Evolutionary conservation across 2,329 filamentous ascomycete species (phyloP), one percentile per base, ranked within the genome.

Genomic region (Pseudocercospora fijiensis): DNA sequence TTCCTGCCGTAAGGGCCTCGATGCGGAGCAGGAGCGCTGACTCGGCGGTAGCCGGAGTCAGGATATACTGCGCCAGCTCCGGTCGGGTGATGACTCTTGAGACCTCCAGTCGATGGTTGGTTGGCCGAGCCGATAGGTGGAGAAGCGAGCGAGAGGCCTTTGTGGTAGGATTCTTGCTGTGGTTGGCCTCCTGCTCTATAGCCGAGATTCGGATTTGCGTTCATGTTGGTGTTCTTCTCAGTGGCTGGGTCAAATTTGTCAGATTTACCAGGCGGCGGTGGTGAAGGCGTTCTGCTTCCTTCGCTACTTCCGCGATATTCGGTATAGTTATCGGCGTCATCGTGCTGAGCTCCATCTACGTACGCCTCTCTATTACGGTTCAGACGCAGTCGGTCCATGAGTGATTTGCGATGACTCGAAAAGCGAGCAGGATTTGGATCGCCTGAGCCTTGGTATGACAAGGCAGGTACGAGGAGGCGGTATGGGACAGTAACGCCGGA

Each of bases 401-500:
- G 60, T 11, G 67, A 69, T 18, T 60, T 66, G n/a, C 64, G 55
- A 6, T 67, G 64, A 33, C 63, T 68, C 28, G 58, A 60, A 53
- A 69, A 66, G 16, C 57, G 61, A 47, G 71, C 69, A 1, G 64
- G 67, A 57, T 76, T 76, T 5, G 60, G 60, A 53, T 76, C 73
- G 0, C 62, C 65, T 18, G 66, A 62, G 1, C 75, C 76, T 18
- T 74, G 66, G 57, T 81, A 87, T 71, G 78, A 78, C 58, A 99
- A 80, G 59, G 87, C 86, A 10, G 96, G 95, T 4, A 99, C 88
- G 1, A 98, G 83, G 4, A 99, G 79, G 43, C 92, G 84, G 76
- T 99, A 99, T 8, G 92, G 91, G 57, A 87, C 86, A 0, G 95
- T 99, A 67, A 91, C 92, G 13, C 95, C 96, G 0, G 90, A 85